These are phyloP conservation scores for Dothiorella sarmentorum DNA, from an alignment of 2,329 filamentous ascomycete species.

Conservation along the genomic window DNA sequence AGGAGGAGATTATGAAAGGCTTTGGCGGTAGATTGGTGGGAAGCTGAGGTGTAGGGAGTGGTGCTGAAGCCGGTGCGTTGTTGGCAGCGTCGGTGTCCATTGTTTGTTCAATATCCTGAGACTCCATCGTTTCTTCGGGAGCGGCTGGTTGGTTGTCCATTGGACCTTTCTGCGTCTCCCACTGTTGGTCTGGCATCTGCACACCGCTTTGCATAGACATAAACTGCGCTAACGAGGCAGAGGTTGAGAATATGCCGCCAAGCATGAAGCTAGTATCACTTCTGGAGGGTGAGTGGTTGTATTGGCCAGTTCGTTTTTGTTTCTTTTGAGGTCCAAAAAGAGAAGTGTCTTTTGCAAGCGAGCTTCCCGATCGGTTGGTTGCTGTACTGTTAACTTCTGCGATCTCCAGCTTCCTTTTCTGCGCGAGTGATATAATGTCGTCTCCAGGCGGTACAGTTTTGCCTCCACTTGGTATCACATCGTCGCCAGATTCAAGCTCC, in stretches of 20 bases:
- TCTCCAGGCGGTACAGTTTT: too few species aligned
- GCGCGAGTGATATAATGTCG: constrained; percentile 38
- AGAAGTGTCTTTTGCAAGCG: neutral
- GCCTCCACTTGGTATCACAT: constrained; percentile 36
- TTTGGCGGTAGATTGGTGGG: constrained; percentile 26
- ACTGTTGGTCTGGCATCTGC: neutral
- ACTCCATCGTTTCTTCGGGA: neutral
- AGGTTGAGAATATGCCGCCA: constrained; percentile 39
- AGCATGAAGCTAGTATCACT: neutral
- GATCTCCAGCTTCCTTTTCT: constrained; percentile 38
- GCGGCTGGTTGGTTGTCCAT: too few species aligned
- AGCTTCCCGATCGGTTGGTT: neutral
- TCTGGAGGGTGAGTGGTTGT: neutral
- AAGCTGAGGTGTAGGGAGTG: constrained; percentile 19
- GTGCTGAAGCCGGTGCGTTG: neutral
- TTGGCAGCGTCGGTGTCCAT: neutral
- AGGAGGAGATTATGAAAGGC: constrained; percentile 53
- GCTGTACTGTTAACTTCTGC: constrained; percentile 11
- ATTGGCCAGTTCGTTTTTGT: neutral
- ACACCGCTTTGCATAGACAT: constrained; percentile 43
- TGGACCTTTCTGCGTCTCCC: too few species aligned
- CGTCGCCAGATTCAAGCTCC: constrained; percentile 24
- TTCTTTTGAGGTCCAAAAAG: neutral
- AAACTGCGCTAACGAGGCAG: constrained; percentile 47
- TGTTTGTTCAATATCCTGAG: neutral